phyloP scores from a whole-genome alignment of 192 early-diverging fungal genomes.

The Glomus cerebriforme region DNA sequence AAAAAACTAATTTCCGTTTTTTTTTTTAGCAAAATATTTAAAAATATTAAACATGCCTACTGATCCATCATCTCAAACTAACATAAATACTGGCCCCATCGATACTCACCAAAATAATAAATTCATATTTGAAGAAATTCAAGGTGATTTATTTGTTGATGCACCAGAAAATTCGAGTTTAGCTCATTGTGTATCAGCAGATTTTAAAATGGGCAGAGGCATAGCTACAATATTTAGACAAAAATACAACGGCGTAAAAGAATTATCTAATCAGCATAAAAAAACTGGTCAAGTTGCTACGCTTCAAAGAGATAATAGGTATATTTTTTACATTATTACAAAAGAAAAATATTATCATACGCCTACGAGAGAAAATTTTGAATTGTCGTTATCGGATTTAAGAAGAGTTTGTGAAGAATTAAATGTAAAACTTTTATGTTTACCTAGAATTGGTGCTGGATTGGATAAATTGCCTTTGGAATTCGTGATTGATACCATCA shows the following conservation, averaged over 20 bases:
- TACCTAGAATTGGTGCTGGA: constrained; percentile 33
- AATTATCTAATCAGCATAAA: constrained; percentile 34
- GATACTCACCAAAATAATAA: neutral
- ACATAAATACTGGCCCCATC: neutral
- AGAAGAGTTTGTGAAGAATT: constrained; percentile 33
- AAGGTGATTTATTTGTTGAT: constrained; percentile 35
- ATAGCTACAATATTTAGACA: constrained; percentile 36
- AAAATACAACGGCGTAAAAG: constrained; percentile 28
- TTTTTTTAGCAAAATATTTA: too few species aligned
- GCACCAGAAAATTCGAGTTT: constrained; percentile 27
- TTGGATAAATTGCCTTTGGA: constrained; percentile 30
- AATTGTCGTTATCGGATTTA: constrained; percentile 25
- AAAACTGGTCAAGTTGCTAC: constrained; percentile 35
- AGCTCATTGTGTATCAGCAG: constrained; percentile 37
- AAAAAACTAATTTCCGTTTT: too few species aligned
- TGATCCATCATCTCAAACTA: too few species aligned
- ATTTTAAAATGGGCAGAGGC: constrained; percentile 36
- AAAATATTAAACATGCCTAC: too few species aligned
- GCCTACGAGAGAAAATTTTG: constrained; percentile 33
- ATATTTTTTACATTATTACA: constrained; percentile 44
- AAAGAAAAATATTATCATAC: constrained; percentile 31
- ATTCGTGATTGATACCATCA: constrained; percentile 11
- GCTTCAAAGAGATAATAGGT: constrained; percentile 25
- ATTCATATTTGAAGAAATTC: constrained; percentile 39
- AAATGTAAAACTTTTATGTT: constrained; percentile 33